Conservation (phyloP, 2,329 filamentous ascomycete genomes). For the Phialophora tarda region DNA sequence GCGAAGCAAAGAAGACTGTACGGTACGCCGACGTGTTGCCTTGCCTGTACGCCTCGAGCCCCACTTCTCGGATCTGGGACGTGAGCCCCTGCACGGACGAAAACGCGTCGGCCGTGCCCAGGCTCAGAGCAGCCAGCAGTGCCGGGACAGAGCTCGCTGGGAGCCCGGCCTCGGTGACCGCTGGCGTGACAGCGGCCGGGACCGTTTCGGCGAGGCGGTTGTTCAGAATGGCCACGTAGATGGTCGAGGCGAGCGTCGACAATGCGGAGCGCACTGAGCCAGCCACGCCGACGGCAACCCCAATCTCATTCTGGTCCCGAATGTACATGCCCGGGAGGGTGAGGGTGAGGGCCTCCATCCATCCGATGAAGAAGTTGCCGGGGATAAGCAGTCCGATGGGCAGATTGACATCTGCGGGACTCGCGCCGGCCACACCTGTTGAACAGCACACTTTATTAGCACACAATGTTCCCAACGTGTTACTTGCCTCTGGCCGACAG, state of each 20-base stretch:
- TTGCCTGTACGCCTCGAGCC: not conserved
- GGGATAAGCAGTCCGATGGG: slow-evolving; percentile 13
- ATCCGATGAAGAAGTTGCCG: slow-evolving; percentile 6
- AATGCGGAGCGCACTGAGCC: slow-evolving; percentile 1
- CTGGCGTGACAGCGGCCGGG: not conserved
- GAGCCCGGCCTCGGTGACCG: not conserved
- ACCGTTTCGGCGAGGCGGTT: slow-evolving; percentile 14
- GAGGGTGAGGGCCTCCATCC: slow-evolving; percentile 5
- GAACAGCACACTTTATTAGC: not conserved
- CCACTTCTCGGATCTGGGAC: not conserved
- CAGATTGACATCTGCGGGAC: not conserved
- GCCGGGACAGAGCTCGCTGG: not conserved
- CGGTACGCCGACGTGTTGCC: not conserved
- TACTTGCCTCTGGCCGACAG: too few species aligned
- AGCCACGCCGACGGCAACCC: slow-evolving; percentile 13
- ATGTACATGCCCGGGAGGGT: slow-evolving; percentile 4
- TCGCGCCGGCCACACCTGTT: not conserved
- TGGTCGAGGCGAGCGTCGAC: not conserved
- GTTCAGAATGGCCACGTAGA: slow-evolving; percentile 15
- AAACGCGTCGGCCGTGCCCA: not conserved
- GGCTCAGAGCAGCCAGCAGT: slow-evolving; percentile 1
- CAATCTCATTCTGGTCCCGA: slow-evolving; percentile 19
- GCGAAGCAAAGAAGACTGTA: slow-evolving; percentile 2
- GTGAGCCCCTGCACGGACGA: not conserved
- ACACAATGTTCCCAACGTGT: not conserved